Percentiles rank a stretch among this genome's conserved stretches.
These are phyloP conservation scores for Hypoxylon fragiforme DNA, from an alignment of 495 filamentous ascomycete species.

Conservation along the genomic window DNA sequence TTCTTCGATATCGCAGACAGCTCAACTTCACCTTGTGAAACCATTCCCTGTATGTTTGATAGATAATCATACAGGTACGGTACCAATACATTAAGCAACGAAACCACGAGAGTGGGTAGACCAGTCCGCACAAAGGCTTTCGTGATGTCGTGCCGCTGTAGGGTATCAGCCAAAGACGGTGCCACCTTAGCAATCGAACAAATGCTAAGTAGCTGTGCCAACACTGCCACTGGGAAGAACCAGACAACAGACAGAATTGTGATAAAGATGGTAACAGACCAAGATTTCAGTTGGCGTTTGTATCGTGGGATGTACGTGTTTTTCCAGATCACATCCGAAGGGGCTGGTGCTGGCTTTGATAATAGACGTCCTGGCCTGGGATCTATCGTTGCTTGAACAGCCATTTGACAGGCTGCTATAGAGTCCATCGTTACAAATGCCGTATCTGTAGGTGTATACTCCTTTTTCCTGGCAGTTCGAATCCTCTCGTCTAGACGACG, in stretches of 20 bases:
- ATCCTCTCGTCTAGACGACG: constrained; percentile 81
- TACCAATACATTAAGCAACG: constrained; percentile 83
- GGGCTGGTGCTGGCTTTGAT: constrained; percentile 82
- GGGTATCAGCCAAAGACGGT: constrained; percentile 67
- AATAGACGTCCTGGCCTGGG: constrained; percentile 83
- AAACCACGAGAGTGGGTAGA: constrained; percentile 80
- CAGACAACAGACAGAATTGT: constrained; percentile 83
- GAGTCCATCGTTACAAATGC: constrained; percentile 98
- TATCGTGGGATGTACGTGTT: constrained; percentile 87
- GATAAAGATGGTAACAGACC: constrained; percentile 81
- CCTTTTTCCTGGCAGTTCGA: constrained; percentile 66
- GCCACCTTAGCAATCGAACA: constrained; percentile 74
- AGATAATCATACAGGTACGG: constrained; percentile 96
- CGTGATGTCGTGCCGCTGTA: constrained; percentile 67
- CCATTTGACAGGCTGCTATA: constrained; percentile 89
- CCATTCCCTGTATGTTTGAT: constrained; percentile 87
- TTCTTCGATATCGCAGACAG: constrained; percentile 96
- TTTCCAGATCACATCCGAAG: constrained; percentile 86
- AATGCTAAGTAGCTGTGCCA: constrained; percentile 77
- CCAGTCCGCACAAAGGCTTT: constrained; percentile 83
- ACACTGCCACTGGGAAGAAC: constrained; percentile 78
- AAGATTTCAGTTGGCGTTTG: constrained; percentile 72
- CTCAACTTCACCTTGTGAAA: constrained; percentile 92
- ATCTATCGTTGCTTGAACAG: constrained; percentile 88
- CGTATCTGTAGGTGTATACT: constrained; percentile 74